These are phyloP conservation scores for Obelidium mucronatum DNA, from an alignment of 192 early-diverging fungal species.

Conservation along the genomic window DNA sequence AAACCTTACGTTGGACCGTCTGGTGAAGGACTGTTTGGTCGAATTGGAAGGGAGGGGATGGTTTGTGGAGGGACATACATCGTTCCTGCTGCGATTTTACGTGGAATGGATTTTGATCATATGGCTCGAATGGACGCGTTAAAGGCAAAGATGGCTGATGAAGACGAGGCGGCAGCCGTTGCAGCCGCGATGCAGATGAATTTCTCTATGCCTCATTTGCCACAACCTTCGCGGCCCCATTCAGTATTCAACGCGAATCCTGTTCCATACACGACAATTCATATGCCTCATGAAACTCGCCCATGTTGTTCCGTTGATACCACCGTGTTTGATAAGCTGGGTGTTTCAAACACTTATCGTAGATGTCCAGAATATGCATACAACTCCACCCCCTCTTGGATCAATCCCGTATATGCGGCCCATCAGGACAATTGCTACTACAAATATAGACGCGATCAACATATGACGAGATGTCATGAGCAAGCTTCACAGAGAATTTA, in stretches of 20 bases:
- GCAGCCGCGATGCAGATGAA: no score
- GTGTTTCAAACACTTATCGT: not conserved
- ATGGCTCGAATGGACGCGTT: not conserved
- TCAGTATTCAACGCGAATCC: no score
- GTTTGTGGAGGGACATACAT: constrained; percentile 28
- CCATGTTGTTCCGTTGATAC: constrained; percentile 27
- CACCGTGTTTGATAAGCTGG: constrained; percentile 17
- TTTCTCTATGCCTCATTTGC: no score
- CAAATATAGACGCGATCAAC: not conserved
- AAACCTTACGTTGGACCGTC: constrained; percentile 1
- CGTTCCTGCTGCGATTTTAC: constrained; percentile 16
- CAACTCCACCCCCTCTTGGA: constrained; percentile 3
- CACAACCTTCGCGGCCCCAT: no score
- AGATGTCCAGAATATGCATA: not conserved
- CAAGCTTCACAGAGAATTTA: not conserved
- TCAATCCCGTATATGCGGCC: not conserved
- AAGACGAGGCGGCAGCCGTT: no score
- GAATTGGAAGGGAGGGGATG: constrained; percentile 1
- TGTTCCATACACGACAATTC: no score
- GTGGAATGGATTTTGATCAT: constrained; percentile 20
- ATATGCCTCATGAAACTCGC: not conserved
- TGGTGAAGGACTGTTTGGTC: constrained; percentile 19
- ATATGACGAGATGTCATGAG: not conserved
- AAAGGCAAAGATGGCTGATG: not conserved
- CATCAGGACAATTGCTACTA: constrained; percentile 2